Evolutionary conservation across 2,329 filamentous ascomycete genomes (phyloP).

Genomic region (Colletotrichum lupini): DNA sequence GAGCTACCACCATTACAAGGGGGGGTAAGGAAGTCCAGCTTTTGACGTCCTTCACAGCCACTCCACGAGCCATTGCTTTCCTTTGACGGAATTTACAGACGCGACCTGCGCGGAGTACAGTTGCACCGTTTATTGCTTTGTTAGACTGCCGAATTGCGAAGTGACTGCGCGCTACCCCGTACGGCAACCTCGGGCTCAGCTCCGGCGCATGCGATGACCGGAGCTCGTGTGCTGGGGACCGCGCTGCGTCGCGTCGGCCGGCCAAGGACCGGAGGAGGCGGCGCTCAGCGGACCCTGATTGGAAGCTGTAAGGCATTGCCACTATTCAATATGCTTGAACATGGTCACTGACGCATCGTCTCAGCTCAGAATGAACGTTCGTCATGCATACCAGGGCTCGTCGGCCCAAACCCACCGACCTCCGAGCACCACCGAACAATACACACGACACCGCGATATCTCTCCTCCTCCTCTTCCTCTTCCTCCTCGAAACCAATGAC

Average conservation of each 20-base stretch:
- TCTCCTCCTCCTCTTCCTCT: constrained; percentile 1
- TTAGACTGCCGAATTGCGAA: neutral
- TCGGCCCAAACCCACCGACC: neutral
- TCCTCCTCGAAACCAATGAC: neutral
- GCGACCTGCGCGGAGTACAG: no score
- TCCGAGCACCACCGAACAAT: constrained; percentile 12
- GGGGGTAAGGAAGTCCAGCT: neutral
- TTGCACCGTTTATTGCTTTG: no score
- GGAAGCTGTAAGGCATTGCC: neutral
- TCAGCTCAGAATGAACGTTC: neutral
- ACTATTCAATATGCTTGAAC: neutral
- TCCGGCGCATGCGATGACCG: constrained; percentile 44
- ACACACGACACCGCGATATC: constrained; percentile 1
- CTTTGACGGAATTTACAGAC: no score
- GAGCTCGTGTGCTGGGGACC: constrained; percentile 39
- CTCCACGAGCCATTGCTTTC: no score
- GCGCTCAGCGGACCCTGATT: neutral
- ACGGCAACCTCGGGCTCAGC: neutral
- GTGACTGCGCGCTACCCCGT: neutral
- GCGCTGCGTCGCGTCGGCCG: constrained; percentile 22
- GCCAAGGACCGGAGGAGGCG: neutral
- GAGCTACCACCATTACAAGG: neutral
- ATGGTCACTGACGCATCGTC: neutral
- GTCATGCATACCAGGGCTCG: neutral
- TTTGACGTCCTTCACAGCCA: no score